Evolutionary conservation across 2,329 filamentous ascomycete species (phyloP).

Genomic region (Alternaria solani): DNA sequence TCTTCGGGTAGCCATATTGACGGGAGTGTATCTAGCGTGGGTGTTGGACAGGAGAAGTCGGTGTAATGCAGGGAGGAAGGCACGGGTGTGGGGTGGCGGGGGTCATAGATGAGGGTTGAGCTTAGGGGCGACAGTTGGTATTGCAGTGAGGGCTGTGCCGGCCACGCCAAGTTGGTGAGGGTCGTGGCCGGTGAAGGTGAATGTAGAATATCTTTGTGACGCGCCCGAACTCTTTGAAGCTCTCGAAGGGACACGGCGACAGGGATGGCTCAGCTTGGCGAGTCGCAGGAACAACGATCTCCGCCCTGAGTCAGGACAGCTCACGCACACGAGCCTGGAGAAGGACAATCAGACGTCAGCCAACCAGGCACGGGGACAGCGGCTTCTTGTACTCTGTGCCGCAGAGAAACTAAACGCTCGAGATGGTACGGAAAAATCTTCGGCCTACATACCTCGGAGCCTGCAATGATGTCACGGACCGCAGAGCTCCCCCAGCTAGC

Average conservation of each 20-base stretch:
- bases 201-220: slow-evolving; percentile 40
- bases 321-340: slow-evolving; percentile 10
- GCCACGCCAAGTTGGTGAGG: slow-evolving; percentile 38
- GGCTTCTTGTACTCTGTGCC: slow-evolving; percentile 11
- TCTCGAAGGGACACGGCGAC: slow-evolving; percentile 29
- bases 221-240: slow-evolving; percentile 31
- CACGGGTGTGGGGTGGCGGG: slow-evolving; percentile 36
- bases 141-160: slow-evolving; percentile 22
- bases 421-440: slow-evolving; percentile 20
- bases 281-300: slow-evolving; percentile 29
- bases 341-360: slow-evolving; percentile 9
- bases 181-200: slow-evolving; percentile 34
- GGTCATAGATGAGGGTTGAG: slow-evolving; percentile 36
- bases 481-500: slow-evolving; percentile 25
- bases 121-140: slow-evolving; percentile 14
- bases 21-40: slow-evolving; percentile 30
- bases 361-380: slow-evolving; percentile 9
- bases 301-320: slow-evolving; percentile 22
- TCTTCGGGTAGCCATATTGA: slow-evolving; percentile 45
- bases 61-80: slow-evolving; percentile 34
- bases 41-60: slow-evolving; percentile 44
- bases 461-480: slow-evolving; percentile 41
- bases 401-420: not conserved
- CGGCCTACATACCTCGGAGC: slow-evolving; percentile 35
- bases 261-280: slow-evolving; percentile 25